A percentile compares a stretch with the other conserved stretches of the same genome.
Conservation (phyloP, 768 basidiomycete genomes). For the Rubroboletus satanas region DNA sequence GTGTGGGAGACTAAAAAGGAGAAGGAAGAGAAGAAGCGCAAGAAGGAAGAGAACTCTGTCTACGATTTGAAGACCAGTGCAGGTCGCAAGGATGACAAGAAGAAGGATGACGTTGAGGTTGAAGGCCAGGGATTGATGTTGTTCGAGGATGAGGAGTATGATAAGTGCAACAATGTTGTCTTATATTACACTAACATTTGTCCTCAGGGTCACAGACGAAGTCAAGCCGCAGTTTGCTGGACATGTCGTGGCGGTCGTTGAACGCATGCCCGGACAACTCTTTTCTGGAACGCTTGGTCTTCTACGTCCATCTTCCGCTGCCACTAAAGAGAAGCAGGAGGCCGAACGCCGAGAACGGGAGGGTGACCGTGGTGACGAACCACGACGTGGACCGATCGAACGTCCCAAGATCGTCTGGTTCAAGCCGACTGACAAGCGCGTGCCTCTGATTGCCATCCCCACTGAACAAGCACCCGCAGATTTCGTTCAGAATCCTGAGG, state of each 20-base stretch:
- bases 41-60: conserved; percentile 98
- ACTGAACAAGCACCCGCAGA: conserved; percentile 97
- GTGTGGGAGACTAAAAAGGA: conserved; percentile 99
- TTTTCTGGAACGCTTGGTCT: conserved; percentile 97
- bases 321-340: conserved; percentile 98
- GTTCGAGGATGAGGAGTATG: conserved; percentile 94
- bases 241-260: conserved; percentile 99
- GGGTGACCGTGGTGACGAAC: conserved; percentile 85
- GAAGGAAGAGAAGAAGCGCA: conserved; percentile 99
- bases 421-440: conserved; percentile 98
- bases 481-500: conserved; percentile 92
- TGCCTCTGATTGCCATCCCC: conserved; percentile 96
- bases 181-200: conserved; percentile 10
- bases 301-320: conserved; percentile 91
- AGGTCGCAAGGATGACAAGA: conserved; percentile 95
- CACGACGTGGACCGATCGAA: conserved; percentile 71
- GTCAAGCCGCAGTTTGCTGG: conserved; percentile 98
- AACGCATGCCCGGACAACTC: conserved; percentile 97
- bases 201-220: conserved; percentile 85
- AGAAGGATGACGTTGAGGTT: conserved; percentile 99
- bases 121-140: conserved; percentile 97
- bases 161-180: conserved; percentile 20
- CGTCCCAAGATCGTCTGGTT: conserved; percentile 99
- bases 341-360: conserved; percentile 96
- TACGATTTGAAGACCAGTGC: conserved; percentile 77